Percentiles rank a stretch among this genome's conserved stretches.
phyloP scores from a whole-genome alignment of 2,329 filamentous ascomycete genomes.

The Sporothrix inflata region DNA sequence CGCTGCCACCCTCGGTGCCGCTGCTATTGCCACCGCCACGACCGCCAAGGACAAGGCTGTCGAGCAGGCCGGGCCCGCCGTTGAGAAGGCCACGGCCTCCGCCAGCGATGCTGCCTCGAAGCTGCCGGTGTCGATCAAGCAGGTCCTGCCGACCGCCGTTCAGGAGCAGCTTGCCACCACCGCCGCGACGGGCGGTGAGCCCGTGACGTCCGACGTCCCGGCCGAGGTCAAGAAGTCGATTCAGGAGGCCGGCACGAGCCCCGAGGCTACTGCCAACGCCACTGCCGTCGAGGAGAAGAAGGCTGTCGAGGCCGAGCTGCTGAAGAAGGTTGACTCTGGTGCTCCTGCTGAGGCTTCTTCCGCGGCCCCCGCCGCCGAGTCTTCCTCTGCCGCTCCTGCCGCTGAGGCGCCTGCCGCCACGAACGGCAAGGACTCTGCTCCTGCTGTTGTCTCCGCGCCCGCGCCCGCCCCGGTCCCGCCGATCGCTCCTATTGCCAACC shows the following conservation, averaged over 20 bases:
- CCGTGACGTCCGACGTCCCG: constrained; percentile 56
- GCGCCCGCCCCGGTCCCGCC: constrained; percentile 43
- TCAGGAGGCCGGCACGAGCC: constrained; percentile 59
- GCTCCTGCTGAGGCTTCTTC: constrained; percentile 40
- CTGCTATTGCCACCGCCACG: constrained; percentile 37
- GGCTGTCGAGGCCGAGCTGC: constrained; percentile 72
- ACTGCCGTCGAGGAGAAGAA: constrained; percentile 75
- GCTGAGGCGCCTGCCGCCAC: constrained; percentile 38
- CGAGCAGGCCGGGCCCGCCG: constrained; percentile 39
- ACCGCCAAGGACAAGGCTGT: constrained; percentile 46
- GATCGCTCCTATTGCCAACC: constrained; percentile 37
- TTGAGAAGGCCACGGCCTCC: constrained; percentile 36
- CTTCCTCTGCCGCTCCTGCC: constrained; percentile 26
- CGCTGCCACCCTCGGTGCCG: constrained; percentile 44
- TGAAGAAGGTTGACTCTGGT: constrained; percentile 53
- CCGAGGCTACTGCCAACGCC: constrained; percentile 72
- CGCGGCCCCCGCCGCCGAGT: constrained; percentile 31
- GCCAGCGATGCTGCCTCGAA: constrained; percentile 48
- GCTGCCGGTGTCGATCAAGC: constrained; percentile 59
- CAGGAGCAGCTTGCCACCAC: constrained; percentile 52
- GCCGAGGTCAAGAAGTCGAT: constrained; percentile 62
- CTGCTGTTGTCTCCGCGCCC: constrained; percentile 22
- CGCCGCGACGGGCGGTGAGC: constrained; percentile 47
- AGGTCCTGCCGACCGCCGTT: constrained; percentile 53
- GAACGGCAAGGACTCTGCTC: constrained; percentile 43